phyloP scores from a whole-genome alignment of 148 eudicot species.

The Arctostaphylos glauca region DNA sequence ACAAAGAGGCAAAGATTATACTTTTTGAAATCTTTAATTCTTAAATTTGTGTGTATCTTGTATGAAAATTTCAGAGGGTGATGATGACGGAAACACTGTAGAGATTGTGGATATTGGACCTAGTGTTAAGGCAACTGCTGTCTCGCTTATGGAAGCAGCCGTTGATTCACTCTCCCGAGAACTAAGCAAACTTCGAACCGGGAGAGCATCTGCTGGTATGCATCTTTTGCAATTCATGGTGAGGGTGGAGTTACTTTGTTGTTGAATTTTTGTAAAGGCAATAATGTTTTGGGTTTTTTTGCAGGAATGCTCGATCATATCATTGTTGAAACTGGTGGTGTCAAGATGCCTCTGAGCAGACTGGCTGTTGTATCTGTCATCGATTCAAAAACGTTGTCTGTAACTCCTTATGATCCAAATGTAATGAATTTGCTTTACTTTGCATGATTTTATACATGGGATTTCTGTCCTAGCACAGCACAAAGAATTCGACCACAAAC shows the following conservation, averaged over 20 bases:
- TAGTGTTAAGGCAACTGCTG: conserved; percentile 53
- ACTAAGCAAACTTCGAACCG: conserved; percentile 74
- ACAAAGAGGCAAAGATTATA: neutral
- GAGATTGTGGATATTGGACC: conserved; percentile 58
- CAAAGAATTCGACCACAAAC: neutral
- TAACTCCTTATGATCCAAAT: conserved; percentile 81
- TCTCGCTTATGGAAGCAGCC: conserved; percentile 85
- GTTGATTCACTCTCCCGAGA: conserved; percentile 85
- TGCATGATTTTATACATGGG: neutral
- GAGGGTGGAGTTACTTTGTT: neutral
- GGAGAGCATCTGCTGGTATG: conserved; percentile 84
- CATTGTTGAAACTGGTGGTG: conserved; percentile 75
- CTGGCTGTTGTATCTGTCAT: conserved; percentile 82
- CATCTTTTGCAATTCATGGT: neutral
- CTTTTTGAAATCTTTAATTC: neutral
- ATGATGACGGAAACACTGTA: conserved; percentile 38
- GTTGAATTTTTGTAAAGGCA: conserved; percentile 5
- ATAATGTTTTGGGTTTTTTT: conserved; percentile 10
- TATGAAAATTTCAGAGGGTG: conserved; percentile 33
- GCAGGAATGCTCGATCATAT: conserved; percentile 97
- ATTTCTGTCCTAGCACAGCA: neutral
- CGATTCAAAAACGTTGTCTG: conserved; percentile 74
- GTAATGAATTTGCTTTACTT: conserved; percentile 36
- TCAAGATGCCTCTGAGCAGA: conserved; percentile 67
- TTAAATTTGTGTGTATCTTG: neutral